Evolutionary conservation across 2,329 filamentous ascomycete species (phyloP).

Genomic region (Furcasterigmium sp.): DNA sequence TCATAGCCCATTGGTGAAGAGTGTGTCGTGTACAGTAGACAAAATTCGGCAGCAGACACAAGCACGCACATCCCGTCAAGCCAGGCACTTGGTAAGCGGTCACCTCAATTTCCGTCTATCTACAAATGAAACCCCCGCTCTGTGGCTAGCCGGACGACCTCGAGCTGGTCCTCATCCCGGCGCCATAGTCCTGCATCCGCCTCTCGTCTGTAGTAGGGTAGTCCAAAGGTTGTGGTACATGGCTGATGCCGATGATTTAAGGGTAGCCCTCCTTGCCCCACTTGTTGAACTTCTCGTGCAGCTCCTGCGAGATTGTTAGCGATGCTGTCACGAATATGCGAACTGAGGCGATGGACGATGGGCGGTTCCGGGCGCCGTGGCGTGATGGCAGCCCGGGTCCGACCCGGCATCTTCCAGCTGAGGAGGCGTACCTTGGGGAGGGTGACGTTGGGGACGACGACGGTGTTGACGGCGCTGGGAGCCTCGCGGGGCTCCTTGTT

Average conservation of each 20-base stretch:
- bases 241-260: slow-evolving; percentile 28
- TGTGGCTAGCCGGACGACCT: background rate
- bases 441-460: slow-evolving; percentile 89
- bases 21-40: no score
- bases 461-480: slow-evolving; percentile 90
- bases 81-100: background rate
- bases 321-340: background rate
- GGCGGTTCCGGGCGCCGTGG: no score
- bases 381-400: no score
- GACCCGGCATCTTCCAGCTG: no score
- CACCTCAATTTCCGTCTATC: slow-evolving; percentile 9
- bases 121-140: slow-evolving; percentile 10
- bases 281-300: slow-evolving; percentile 99
- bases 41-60: background rate
- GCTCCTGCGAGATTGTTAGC: slow-evolving; percentile 47
- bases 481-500: slow-evolving; percentile 76
- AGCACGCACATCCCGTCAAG: no score
- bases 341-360: background rate
- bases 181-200: background rate
- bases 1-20: no score
- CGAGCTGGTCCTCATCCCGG: slow-evolving; percentile 1
- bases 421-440: slow-evolving; percentile 77
- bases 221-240: background rate
- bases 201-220: background rate
- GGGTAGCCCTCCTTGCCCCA: slow-evolving; percentile 95